Evolutionary conservation across 768 basidiomycete genomes (phyloP).

Genomic region (Russula foetens): DNA sequence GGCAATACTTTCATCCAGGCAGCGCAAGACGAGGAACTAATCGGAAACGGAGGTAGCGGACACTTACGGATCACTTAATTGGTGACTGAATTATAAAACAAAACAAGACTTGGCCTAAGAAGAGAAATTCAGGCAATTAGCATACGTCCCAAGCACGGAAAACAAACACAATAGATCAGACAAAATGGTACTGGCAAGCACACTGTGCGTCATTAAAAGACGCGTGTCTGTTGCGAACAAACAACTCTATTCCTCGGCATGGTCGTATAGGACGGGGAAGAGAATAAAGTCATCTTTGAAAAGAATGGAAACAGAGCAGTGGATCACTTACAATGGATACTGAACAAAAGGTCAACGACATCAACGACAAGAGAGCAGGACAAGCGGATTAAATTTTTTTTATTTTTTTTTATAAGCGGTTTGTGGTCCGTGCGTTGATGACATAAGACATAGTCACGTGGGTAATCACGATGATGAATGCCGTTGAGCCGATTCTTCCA

Average conservation of each 20-base stretch:
- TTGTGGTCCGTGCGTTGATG: conserved; percentile 14
- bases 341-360: too few species aligned
- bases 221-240: conserved; percentile 70
- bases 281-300: conserved; percentile 66
- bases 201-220: conserved; percentile 52
- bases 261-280: conserved; percentile 90
- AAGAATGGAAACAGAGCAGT: not conserved
- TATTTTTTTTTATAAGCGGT: not conserved
- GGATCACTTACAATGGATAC: not conserved
- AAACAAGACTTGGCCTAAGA: not conserved
- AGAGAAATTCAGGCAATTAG: not conserved
- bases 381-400: not conserved
- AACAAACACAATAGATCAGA: conserved; percentile 41
- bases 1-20: conserved; percentile 30
- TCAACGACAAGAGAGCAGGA: not conserved
- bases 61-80: not conserved
- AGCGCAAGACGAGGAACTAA: not conserved
- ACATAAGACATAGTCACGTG: conserved; percentile 8
- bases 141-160: not conserved
- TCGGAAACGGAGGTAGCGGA: not conserved
- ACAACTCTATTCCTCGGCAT: conserved; percentile 77
- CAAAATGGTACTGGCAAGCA: conserved; percentile 87
- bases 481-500: not conserved
- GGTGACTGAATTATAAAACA: not conserved
- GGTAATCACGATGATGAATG: not conserved